Base-by-base conservation (phyloP, 805 yeast species). In the Pichia manshurica region DNA sequence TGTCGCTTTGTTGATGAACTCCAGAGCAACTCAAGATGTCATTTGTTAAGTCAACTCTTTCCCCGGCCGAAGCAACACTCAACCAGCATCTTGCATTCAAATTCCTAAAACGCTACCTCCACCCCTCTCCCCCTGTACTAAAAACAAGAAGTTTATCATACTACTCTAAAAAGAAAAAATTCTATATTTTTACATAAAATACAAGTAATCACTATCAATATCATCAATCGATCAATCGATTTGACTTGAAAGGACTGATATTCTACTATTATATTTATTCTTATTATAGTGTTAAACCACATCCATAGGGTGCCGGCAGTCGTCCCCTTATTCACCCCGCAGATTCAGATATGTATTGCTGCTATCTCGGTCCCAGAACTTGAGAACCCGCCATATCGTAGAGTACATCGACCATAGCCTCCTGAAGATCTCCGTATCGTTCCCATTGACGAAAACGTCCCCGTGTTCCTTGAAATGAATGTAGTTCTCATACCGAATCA, bases 1-100 rank as follows among this genome's bases (percentile, higher is more conserved):
- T 80, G 98, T 93, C 59, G 99, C 99, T 56, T 81, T 93, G 68
- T 79, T 93, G 69, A 82, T 93, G 74, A 93, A 93, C 86, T 90
- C 99, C 56, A 86, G 96, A 78, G 98, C 98, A 60, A 83, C 87
- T 56, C 95, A 86, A 72, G 96, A 85, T 67, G 96, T 87, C 57
- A 66, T 74, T 62, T 87, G 96, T 77, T 85, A 80, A 75, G 49
- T 51, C 29, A n/a, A n/a, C n/a, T n/a, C n/a, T n/a, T n/a, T n/a
- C n/a, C n/a, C n/a, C n/a, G n/a, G n/a, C n/a, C n/a, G n/a, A n/a
- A n/a, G n/a, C n/a, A n/a, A n/a, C n/a, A n/a, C n/a, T n/a, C n/a
- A n/a, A n/a, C n/a, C n/a, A n/a, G n/a, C n/a, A n/a, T n/a, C n/a
- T n/a, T n/a, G n/a, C n/a, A n/a, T n/a, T n/a, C n/a, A n/a, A n/a